Conservation (phyloP, 352 stramenopile genomes). For the Peronospora belbahrii region DNA sequence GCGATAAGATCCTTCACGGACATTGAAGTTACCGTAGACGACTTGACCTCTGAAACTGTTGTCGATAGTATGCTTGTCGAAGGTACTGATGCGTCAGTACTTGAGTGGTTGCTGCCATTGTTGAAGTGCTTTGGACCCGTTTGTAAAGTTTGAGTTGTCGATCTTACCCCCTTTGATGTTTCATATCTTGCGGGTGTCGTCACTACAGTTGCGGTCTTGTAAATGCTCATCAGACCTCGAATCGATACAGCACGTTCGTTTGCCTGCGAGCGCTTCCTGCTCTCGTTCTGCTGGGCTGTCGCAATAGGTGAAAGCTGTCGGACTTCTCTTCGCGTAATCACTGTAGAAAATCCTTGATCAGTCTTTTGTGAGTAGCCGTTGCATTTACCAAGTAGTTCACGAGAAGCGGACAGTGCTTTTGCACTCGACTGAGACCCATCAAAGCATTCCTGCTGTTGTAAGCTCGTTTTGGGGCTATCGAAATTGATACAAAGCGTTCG, state of each 20-base stretch:
- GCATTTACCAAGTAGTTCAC: background rate
- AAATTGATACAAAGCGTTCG: constrained; percentile 24
- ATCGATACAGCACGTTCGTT: constrained; percentile 21
- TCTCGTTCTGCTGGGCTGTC: constrained; percentile 15
- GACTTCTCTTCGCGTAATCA: constrained; percentile 1
- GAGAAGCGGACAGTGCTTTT: background rate
- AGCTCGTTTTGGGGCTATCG: constrained; percentile 2
- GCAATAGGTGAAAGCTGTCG: constrained; percentile 1
- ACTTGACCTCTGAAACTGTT: constrained; percentile 8
- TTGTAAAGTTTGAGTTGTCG: constrained; percentile 1
- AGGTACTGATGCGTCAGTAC: background rate
- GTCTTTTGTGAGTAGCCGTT: background rate
- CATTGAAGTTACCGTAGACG: constrained; percentile 14
- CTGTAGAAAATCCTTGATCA: constrained; percentile 1
- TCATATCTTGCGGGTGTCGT: background rate
- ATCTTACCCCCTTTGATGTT: background rate
- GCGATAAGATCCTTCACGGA: constrained; percentile 34
- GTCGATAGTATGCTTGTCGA: constrained; percentile 6
- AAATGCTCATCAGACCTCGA: constrained; percentile 14
- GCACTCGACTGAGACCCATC: background rate
- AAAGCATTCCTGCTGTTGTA: constrained; percentile 2
- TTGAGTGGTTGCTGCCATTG: constrained; percentile 13
- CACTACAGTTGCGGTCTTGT: constrained; percentile 7
- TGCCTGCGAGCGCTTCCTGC: constrained; percentile 18
- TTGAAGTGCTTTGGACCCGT: constrained; percentile 3